Percentiles rank a stretch among this genome's conserved stretches.
These are phyloP conservation scores for Candida endomychidarum DNA, from an alignment of 805 yeast genomes.

Conservation along the genomic window DNA sequence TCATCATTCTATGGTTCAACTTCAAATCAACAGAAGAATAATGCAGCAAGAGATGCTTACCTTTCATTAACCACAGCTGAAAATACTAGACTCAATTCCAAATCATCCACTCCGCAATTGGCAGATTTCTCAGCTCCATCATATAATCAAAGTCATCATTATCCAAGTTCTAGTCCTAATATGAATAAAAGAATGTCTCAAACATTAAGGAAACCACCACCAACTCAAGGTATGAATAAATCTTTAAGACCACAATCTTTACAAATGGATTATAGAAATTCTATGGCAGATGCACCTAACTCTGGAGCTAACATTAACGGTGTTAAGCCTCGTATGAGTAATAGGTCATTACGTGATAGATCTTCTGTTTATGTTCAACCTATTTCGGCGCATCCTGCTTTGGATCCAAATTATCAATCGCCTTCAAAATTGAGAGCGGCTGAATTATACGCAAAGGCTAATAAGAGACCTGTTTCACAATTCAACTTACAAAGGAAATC, in stretches of 20 bases:
- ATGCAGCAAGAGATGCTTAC: constrained; percentile 63
- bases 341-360: constrained; percentile 28
- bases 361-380: constrained; percentile 31
- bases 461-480: constrained; percentile 38
- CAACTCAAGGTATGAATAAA: constrained; percentile 17
- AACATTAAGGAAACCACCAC: constrained; percentile 28
- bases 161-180: constrained; percentile 12
- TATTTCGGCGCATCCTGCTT: constrained; percentile 40
- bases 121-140: constrained; percentile 19
- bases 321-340: constrained; percentile 25
- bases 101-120: constrained; percentile 45
- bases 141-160: constrained; percentile 16
- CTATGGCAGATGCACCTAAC: constrained; percentile 3
- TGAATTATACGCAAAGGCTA: constrained; percentile 53
- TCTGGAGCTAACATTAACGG: constrained; percentile 5
- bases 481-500: constrained; percentile 26
- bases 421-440: constrained; percentile 49
- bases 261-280: constrained; percentile 11
- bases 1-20: constrained; percentile 21
- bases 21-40: constrained; percentile 13
- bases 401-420: constrained; percentile 36
- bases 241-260: constrained; percentile 37
- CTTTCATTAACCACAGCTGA: constrained; percentile 73
- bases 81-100: constrained; percentile 72
- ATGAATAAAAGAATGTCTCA: constrained; percentile 23